Conservation (phyloP, 371 early-diverging fungal genomes). For the Mycotypha africana region DNA sequence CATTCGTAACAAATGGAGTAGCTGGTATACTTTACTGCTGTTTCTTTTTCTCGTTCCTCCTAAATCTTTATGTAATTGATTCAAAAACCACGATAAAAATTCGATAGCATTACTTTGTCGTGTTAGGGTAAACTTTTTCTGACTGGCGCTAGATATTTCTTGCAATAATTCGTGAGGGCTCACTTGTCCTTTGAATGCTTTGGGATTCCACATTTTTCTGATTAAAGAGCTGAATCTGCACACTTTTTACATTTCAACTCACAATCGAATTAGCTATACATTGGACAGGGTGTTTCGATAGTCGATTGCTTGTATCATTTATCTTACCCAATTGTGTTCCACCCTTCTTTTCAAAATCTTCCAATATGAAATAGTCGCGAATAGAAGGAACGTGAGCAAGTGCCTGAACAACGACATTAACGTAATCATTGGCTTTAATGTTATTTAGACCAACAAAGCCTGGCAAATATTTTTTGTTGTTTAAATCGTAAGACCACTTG, state of each 20-base stretch:
- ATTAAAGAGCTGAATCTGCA: slow-evolving; percentile 75
- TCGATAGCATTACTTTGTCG: slow-evolving; percentile 87
- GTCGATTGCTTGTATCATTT: too few species aligned
- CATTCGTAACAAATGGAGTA: background rate
- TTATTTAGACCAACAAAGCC: slow-evolving; percentile 95
- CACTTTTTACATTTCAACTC: slow-evolving; percentile 27
- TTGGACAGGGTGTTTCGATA: background rate
- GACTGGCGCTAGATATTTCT: slow-evolving; percentile 84
- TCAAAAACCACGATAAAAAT: slow-evolving; percentile 92
- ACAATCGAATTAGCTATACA: background rate
- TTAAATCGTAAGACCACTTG: slow-evolving; percentile 74
- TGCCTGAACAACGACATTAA: slow-evolving; percentile 91
- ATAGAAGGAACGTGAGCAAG: slow-evolving; percentile 86
- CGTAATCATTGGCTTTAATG: slow-evolving; percentile 94
- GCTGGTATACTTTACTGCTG: slow-evolving; percentile 54
- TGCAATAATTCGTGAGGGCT: slow-evolving; percentile 95
- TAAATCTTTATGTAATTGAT: slow-evolving; percentile 82
- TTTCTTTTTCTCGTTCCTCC: slow-evolving; percentile 71
- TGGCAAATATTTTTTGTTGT: slow-evolving; percentile 82
- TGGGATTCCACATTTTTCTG: slow-evolving; percentile 92
- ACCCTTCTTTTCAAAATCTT: slow-evolving; percentile 51
- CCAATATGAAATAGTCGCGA: slow-evolving; percentile 78
- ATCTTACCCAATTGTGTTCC: slow-evolving; percentile 50
- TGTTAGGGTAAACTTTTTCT: slow-evolving; percentile 75
- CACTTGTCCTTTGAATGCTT: slow-evolving; percentile 93